Conservation (phyloP, 768 basidiomycete genomes). For the Pholiota conissans region DNA sequence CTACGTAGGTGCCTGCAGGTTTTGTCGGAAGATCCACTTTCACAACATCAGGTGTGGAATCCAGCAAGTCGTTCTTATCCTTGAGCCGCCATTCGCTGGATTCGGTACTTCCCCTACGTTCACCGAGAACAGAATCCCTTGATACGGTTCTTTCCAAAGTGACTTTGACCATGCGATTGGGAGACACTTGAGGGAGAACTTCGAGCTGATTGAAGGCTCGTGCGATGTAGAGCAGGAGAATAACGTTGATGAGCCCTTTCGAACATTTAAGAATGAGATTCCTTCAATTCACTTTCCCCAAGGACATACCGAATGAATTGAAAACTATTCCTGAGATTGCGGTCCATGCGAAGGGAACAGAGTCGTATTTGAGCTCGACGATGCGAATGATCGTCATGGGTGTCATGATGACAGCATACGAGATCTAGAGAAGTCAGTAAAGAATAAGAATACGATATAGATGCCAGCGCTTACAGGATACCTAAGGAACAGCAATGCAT, state of each 20-base stretch:
- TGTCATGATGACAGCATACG: slow-evolving; percentile 27
- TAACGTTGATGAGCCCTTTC: slow-evolving; percentile 18
- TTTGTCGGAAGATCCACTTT: slow-evolving; percentile 11
- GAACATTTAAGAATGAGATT: neutral
- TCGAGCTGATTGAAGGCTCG: slow-evolving; percentile 4
- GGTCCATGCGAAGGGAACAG: slow-evolving; percentile 25
- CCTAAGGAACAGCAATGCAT: neutral
- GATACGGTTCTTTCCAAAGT: neutral
- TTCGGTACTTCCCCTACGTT: neutral
- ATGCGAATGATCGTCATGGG: slow-evolving; percentile 31
- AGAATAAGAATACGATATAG: neutral
- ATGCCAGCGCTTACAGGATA: neutral
- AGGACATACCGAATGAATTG: slow-evolving; percentile 28
- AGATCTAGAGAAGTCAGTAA: slow-evolving; percentile 17
- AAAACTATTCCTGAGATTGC: slow-evolving; percentile 24
- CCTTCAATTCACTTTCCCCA: no score
- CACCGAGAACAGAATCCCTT: neutral
- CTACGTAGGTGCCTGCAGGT: slow-evolving; percentile 14
- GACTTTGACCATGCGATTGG: neutral
- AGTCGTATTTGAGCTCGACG: slow-evolving; percentile 22
- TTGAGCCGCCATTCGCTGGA: neutral
- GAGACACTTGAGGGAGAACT: slow-evolving; percentile 7
- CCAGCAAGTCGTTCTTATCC: neutral
- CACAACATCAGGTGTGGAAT: neutral
- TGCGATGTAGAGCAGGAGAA: slow-evolving; percentile 15